A percentile compares a stretch with the other conserved stretches of the same genome.
These are phyloP conservation scores for Venturia pyrina DNA, from an alignment of 2,329 filamentous ascomycete genomes.

Conservation along the genomic window DNA sequence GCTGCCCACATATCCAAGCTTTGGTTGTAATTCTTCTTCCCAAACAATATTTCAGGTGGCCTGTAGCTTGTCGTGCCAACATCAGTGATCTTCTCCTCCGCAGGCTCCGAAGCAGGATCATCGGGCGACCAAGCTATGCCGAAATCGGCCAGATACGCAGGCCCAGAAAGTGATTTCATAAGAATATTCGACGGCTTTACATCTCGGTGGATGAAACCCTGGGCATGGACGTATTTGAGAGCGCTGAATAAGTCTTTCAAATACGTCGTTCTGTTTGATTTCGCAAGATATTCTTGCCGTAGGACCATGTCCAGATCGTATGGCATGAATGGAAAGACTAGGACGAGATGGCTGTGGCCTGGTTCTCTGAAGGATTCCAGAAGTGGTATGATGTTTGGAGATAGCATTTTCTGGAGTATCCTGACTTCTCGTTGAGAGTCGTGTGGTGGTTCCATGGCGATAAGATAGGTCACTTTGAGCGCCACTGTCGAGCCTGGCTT, in stretches of 20 bases:
- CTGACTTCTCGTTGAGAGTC: slow-evolving; percentile 70
- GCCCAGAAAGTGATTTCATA: slow-evolving; percentile 54
- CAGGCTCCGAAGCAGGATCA: slow-evolving; percentile 48
- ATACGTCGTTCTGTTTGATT: slow-evolving; percentile 26
- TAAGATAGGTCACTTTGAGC: slow-evolving; percentile 76
- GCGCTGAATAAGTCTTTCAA: slow-evolving; percentile 62
- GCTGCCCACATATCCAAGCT: slow-evolving; percentile 83
- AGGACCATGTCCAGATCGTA: slow-evolving; percentile 63
- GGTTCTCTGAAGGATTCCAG: slow-evolving; percentile 56
- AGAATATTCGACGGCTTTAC: slow-evolving; percentile 88
- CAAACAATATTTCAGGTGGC: slow-evolving; percentile 83
- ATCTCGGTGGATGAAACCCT: slow-evolving; percentile 82
- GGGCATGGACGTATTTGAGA: slow-evolving; percentile 59
- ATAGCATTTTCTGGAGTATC: slow-evolving; percentile 53
- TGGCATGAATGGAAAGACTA: slow-evolving; percentile 79
- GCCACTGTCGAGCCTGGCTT: slow-evolving; percentile 42
- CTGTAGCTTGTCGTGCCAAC: slow-evolving; percentile 90
- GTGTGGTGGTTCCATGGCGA: slow-evolving; percentile 67
- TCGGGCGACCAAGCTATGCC: slow-evolving; percentile 76
- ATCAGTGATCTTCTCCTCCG: slow-evolving; percentile 69
- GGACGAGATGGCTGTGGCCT: slow-evolving; percentile 61
- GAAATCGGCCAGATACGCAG: slow-evolving; percentile 80
- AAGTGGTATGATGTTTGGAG: slow-evolving; percentile 54
- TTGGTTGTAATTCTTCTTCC: slow-evolving; percentile 59
- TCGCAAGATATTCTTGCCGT: slow-evolving; percentile 30